These are phyloP conservation scores for Colletotrichum chrysophilum DNA, from an alignment of 2,329 filamentous ascomycete genomes.

Conservation along the genomic window DNA sequence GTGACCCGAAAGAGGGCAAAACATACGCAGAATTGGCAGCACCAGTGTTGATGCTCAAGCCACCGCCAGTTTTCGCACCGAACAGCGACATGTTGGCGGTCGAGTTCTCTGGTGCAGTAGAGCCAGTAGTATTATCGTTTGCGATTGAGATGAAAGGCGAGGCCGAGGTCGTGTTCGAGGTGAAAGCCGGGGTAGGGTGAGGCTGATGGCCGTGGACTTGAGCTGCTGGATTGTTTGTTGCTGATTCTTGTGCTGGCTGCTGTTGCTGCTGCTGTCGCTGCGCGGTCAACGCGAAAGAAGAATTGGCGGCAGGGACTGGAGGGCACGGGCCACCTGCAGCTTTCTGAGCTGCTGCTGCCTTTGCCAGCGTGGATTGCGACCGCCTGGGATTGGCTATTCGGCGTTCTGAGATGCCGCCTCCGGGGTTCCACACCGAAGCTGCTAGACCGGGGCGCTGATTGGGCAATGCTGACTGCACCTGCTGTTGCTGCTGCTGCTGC, in stretches of 20 bases:
- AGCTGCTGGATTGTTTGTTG: neutral
- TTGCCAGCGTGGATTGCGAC: neutral
- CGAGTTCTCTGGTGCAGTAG: neutral
- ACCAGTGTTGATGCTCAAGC: constrained; percentile 68
- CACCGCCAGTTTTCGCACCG: constrained; percentile 40
- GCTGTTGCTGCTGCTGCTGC: neutral
- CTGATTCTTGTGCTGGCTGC: neutral
- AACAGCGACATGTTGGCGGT: constrained; percentile 5
- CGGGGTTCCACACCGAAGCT: neutral
- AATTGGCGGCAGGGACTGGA: constrained; percentile 7
- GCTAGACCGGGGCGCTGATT: neutral
- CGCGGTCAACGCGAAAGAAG: constrained; percentile 15
- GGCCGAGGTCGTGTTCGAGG: neutral
- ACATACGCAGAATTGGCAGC: constrained; percentile 63
- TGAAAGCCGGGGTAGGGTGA: neutral
- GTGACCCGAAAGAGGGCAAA: neutral
- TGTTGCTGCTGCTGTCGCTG: neutral
- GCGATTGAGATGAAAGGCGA: neutral
- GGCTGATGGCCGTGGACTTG: neutral
- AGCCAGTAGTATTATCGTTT: neutral
- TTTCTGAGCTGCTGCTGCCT: neutral
- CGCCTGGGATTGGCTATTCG: neutral
- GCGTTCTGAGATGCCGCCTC: neutral
- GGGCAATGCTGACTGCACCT: neutral
- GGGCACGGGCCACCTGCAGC: constrained; percentile 5